These are phyloP conservation scores for Chrysopogon serrulatus DNA, from an alignment of 176 grass and related monocot genomes.

Conservation along the genomic window DNA sequence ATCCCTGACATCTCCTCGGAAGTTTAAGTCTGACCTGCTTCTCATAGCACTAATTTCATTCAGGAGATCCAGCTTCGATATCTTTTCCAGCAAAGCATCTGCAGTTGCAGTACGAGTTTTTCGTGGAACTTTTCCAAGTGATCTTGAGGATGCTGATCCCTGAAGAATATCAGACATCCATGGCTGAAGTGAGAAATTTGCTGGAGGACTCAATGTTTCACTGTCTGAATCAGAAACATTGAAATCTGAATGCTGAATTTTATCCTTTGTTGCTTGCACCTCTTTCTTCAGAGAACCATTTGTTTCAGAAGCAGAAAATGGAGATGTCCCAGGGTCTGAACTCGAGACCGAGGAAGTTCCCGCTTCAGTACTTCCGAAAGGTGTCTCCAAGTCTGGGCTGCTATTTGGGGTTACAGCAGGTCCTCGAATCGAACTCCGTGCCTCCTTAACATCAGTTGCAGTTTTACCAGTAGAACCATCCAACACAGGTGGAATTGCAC, in stretches of 20 bases:
- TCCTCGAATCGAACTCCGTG: constrained; percentile 56
- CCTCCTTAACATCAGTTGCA: constrained; percentile 43
- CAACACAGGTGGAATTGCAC: constrained; percentile 23
- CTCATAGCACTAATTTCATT: constrained; percentile 62
- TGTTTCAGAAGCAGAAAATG: constrained; percentile 69
- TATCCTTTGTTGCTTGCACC: constrained; percentile 41
- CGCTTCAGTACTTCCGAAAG: constrained; percentile 81
- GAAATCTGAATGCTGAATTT: constrained; percentile 41
- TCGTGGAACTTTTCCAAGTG: constrained; percentile 33
- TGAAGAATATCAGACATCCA: constrained; percentile 78
- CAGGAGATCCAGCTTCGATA: constrained; percentile 67
- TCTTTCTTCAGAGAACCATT: constrained; percentile 64
- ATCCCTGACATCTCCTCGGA: constrained; percentile 86
- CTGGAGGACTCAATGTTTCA: constrained; percentile 58
- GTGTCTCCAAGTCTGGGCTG: constrained; percentile 77
- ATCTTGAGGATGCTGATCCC: constrained; percentile 43
- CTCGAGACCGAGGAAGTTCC: constrained; percentile 95
- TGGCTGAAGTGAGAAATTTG: constrained; percentile 63
- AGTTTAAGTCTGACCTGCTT: constrained; percentile 75
- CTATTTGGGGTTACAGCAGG: constrained; percentile 89
- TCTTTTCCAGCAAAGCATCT: constrained; percentile 66
- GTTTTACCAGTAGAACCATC: constrained; percentile 41
- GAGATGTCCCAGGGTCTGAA: constrained; percentile 92
- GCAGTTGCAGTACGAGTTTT: constrained; percentile 55
- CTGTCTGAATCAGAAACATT: constrained; percentile 88